Percentiles rank a stretch among this genome's conserved stretches.
phyloP scores from a whole-genome alignment of 2,329 filamentous ascomycete species.

The Fusarium verticillioides region DNA sequence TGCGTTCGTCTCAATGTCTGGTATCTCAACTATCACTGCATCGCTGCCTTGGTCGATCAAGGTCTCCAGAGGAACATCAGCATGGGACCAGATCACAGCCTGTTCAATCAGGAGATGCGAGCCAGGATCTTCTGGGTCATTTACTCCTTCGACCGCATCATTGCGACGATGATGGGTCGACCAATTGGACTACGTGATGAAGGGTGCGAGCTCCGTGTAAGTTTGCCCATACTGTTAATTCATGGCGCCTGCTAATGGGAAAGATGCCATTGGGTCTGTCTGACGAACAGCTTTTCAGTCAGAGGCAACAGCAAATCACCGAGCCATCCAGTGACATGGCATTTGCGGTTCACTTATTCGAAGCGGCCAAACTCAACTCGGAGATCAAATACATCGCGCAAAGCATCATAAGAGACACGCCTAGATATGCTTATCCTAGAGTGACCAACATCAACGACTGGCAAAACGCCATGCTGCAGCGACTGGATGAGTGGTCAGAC shows the following conservation, averaged over 20 bases:
- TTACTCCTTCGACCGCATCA: constrained; percentile 61
- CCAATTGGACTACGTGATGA: constrained; percentile 66
- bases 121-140: constrained; percentile 66
- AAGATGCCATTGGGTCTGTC: constrained; percentile 47
- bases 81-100: constrained; percentile 54
- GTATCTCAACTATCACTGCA: constrained; percentile 66
- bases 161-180: constrained; percentile 66
- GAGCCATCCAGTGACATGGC: constrained; percentile 43
- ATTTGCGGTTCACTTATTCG: constrained; percentile 61
- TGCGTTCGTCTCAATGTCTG: constrained; percentile 61
- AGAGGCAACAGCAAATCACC: neutral
- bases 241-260: constrained; percentile 9
- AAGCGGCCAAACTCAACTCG: constrained; percentile 60
- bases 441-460: constrained; percentile 58
- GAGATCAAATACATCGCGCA: constrained; percentile 69
- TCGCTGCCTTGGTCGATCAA: constrained; percentile 62
- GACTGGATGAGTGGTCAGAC: constrained; percentile 54
- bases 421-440: constrained; percentile 60
- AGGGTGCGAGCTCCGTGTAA: constrained; percentile 62
- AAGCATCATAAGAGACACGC: constrained; percentile 59
- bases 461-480: constrained; percentile 56
- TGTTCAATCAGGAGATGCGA: constrained; percentile 64
- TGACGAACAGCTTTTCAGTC: constrained; percentile 29
- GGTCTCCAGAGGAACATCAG: constrained; percentile 63
- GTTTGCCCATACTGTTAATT: neutral